Base-by-base conservation (phyloP, 2,329 filamentous ascomycete genomes). In the Alternaria sp. region DNA sequence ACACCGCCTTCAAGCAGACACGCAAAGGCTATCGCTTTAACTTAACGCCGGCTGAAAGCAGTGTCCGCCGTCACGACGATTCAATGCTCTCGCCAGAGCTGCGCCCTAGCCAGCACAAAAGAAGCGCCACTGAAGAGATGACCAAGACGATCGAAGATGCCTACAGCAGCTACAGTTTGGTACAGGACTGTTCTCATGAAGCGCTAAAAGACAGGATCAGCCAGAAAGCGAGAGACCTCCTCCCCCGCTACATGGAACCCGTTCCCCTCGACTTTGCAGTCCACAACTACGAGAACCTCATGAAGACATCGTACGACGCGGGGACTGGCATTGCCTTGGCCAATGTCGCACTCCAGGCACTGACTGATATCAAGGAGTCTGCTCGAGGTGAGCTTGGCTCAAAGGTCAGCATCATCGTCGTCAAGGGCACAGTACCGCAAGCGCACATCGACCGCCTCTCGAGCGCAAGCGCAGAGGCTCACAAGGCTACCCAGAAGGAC, bases 151-250 rank as follows among this genome's bases (percentile, higher is more conserved):
- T 62, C n/a, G 18, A 62, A 27, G 50, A 62, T 18, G 34, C 36
- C 27, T 61, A 61, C 16, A 61, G 34, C 16, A 22, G 30, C 25
- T 61, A 48, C 2, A 40, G 12, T 44, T 54, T 18, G 5, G 49
- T 22, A 50, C 8, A 36, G 2, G 48, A 61, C 20, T 57, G 28
- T 25, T 57, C 54, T 36, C 32, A 57, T n/a, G 20, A 57, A 46
- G 48, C 43, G 22, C 43, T 62, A 2, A 63, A 60, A 30, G 53
- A 63, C 30, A 57, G 34, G 8, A 63, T 63, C 28, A 54, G 32
- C 34, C n/a, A 57, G 32, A 63, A 60, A 59, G 61, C 50, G 10
- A 54, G 54, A 63, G 53, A 60, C 18, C n/a, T 63, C 1, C 57
- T 63, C 54, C 46, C 41, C 25, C 40, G 22, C 12, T 57, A 54